Percentiles rank a stretch among this genome's conserved stretches.
phyloP scores from a whole-genome alignment of 495 filamentous ascomycete genomes.

The Penicillium riverlandense region DNA sequence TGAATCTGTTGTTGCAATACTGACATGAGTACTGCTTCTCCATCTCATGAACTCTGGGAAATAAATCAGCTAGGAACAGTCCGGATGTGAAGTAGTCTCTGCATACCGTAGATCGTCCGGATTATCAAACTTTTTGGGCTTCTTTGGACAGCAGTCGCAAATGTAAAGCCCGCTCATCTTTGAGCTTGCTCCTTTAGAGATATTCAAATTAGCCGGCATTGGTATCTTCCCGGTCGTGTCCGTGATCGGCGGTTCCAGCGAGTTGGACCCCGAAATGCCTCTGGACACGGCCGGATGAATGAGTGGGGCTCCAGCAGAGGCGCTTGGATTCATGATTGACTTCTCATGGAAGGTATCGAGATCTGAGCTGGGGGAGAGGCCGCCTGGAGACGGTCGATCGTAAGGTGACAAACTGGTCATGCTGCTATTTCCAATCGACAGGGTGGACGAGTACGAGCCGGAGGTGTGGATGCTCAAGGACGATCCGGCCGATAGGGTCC shows the following conservation, averaged over 20 bases:
- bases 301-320: constrained; percentile 35
- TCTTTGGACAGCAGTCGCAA: constrained; percentile 97
- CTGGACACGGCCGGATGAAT: constrained; percentile 16
- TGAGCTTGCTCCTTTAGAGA: constrained; percentile 20
- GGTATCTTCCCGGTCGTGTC: constrained; percentile 37
- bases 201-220: constrained; percentile 20
- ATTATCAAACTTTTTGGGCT: constrained; percentile 94
- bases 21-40: constrained; percentile 95
- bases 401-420: constrained; percentile 66
- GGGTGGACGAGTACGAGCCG: constrained; percentile 66
- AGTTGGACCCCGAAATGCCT: constrained; percentile 8
- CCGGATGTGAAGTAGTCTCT: not conserved
- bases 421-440: constrained; percentile 63
- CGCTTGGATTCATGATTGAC: constrained; percentile 49
- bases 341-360: constrained; percentile 39
- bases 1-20: constrained; percentile 93
- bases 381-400: constrained; percentile 66
- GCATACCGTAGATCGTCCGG: constrained; percentile 78
- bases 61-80: constrained; percentile 1
- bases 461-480: constrained; percentile 60
- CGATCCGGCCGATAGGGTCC: constrained; percentile 67
- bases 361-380: constrained; percentile 59
- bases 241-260: constrained; percentile 24
- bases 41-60: constrained; percentile 63
- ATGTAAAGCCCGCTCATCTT: constrained; percentile 55